Evolutionary conservation across 2,329 filamentous ascomycete genomes (phyloP).

Genomic region (Exophiala spinifera): DNA sequence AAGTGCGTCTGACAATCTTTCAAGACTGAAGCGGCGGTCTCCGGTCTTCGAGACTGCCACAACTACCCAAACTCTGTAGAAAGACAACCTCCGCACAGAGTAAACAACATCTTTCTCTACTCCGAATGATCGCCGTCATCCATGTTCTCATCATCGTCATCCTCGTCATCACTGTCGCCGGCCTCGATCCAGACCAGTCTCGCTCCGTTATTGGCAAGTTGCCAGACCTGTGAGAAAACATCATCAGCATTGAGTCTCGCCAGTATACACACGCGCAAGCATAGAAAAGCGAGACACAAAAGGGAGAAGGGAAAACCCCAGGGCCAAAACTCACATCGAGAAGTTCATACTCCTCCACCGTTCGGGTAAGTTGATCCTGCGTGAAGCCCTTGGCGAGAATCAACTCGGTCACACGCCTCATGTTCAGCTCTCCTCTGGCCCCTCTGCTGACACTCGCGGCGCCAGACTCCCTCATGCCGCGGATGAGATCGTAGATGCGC

Average conservation of each 20-base stretch:
- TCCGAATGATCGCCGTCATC: slow-evolving; percentile 15
- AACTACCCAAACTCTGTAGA: no score
- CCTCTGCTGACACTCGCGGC: slow-evolving; percentile 72
- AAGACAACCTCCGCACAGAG: no score
- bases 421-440: slow-evolving; percentile 70
- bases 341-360: slow-evolving; percentile 83
- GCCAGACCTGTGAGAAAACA: slow-evolving; percentile 69
- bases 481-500: slow-evolving; percentile 93
- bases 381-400: slow-evolving; percentile 97
- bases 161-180: slow-evolving; percentile 48
- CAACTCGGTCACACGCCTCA: slow-evolving; percentile 84
- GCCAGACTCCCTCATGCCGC: slow-evolving; percentile 79
- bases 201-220: slow-evolving; percentile 68
- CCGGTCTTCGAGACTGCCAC: no score
- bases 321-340: slow-evolving; percentile 72
- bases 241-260: slow-evolving; percentile 42
- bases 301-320: background rate
- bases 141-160: slow-evolving; percentile 32
- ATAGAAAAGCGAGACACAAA: no score
- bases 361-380: slow-evolving; percentile 81
- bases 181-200: slow-evolving; percentile 68
- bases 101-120: background rate
- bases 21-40: no score
- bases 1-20: no score
- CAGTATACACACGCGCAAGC: no score